phyloP scores from a whole-genome alignment of 306 rosid species.

The Hippophae tibetana region DNA sequence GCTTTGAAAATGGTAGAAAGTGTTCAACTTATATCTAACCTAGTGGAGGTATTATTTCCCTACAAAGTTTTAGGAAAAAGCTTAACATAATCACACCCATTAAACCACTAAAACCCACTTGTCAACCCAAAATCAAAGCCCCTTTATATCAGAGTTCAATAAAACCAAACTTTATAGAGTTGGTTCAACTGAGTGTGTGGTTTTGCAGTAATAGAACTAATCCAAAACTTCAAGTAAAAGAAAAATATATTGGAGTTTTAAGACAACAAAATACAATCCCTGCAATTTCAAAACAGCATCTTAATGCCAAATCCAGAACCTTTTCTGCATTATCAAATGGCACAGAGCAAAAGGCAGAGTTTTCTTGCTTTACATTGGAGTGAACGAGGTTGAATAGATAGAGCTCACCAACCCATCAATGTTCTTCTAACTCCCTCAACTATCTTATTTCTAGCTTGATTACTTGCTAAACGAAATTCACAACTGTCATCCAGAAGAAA shows the following conservation, averaged over 20 bases:
- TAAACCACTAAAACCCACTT: no score
- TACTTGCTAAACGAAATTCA: conserved; percentile 49
- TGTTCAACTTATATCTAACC: no score
- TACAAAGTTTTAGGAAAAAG: no score
- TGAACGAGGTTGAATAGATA: conserved; percentile 4
- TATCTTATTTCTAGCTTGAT: conserved; percentile 53
- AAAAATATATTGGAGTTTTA: neutral
- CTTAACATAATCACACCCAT: no score
- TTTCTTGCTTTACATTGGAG: neutral
- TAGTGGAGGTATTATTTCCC: no score
- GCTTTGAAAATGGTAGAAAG: no score
- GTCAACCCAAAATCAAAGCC: no score
- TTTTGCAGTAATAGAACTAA: no score
- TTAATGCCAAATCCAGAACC: conserved; percentile 1
- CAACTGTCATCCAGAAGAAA: conserved; percentile 61
- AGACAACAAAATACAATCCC: neutral
- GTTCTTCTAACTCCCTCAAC: conserved; percentile 68
- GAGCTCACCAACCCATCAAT: conserved; percentile 69
- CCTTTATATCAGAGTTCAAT: no score
- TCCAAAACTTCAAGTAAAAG: no score
- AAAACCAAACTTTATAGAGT: no score
- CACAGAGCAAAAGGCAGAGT: conserved; percentile 1
- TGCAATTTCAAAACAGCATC: conserved; percentile 4
- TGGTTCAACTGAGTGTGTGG: no score
- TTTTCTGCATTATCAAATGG: conserved; percentile 2